A percentile compares a stretch with the other conserved stretches of the same genome.
phyloP scores from a whole-genome alignment of 495 filamentous ascomycete genomes.

The Saxophila tyrrhenica region DNA sequence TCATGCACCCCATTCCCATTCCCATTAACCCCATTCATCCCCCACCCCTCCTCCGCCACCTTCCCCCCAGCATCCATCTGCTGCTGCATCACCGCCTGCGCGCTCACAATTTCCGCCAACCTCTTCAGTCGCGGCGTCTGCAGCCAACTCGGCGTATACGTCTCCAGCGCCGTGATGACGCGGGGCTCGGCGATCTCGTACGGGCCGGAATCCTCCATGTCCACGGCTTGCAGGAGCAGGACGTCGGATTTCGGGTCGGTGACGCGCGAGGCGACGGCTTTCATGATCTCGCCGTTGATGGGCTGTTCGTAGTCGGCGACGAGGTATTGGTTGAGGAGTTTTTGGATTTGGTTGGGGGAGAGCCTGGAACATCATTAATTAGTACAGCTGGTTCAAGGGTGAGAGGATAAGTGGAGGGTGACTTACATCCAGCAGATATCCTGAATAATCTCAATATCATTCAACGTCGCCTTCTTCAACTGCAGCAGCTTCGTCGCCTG shows the following conservation, averaged over 20 bases:
- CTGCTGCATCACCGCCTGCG: slow-evolving; percentile 77
- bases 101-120: slow-evolving; percentile 91
- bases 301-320: slow-evolving; percentile 99
- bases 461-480: slow-evolving; percentile 96
- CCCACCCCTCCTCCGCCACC: slow-evolving; percentile 6
- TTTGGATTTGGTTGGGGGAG: slow-evolving; percentile 97
- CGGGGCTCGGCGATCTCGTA: slow-evolving; percentile 98
- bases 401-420: not conserved
- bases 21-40: slow-evolving; percentile 1
- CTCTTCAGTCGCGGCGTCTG: slow-evolving; percentile 92
- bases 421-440: slow-evolving; percentile 99
- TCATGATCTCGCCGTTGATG: slow-evolving; percentile 99
- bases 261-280: slow-evolving; percentile 91
- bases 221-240: slow-evolving; percentile 79
- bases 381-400: not conserved
- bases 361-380: slow-evolving; percentile 43
- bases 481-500: slow-evolving; percentile 98
- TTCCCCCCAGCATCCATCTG: slow-evolving; percentile 16
- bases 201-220: slow-evolving; percentile 99
- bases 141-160: slow-evolving; percentile 93
- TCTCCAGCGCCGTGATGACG: slow-evolving; percentile 91
- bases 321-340: slow-evolving; percentile 95
- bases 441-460: slow-evolving; percentile 99
- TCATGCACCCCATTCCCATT: not conserved
- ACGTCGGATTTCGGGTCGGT: slow-evolving; percentile 93